Evolutionary conservation across 2,329 filamentous ascomycete species (phyloP).

Genomic region (Hymenoscyphus fraxineus): DNA sequence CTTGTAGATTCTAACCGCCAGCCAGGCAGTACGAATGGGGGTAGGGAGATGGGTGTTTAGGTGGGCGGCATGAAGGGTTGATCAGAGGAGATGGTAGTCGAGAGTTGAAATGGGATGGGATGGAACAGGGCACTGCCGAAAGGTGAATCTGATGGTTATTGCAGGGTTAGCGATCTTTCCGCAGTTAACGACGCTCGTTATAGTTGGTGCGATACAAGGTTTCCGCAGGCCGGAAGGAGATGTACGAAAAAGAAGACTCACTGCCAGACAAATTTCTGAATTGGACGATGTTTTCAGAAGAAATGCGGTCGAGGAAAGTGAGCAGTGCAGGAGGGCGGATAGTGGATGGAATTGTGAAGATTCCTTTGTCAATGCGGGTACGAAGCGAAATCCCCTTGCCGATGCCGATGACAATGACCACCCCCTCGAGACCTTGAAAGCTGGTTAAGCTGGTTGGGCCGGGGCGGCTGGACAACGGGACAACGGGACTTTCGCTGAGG

Average conservation of each 20-base stretch:
- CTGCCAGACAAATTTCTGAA: neutral
- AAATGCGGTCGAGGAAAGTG: neutral
- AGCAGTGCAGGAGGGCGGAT: neutral
- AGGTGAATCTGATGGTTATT: neutral
- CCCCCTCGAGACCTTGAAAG: neutral
- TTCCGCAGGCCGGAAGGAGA: neutral
- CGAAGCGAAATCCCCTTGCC: slow-evolving; percentile 14
- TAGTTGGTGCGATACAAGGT: neutral
- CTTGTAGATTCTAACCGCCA: slow-evolving; percentile 18
- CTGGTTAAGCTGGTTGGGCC: slow-evolving; percentile 1
- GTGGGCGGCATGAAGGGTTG: slow-evolving; percentile 19
- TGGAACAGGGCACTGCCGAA: neutral
- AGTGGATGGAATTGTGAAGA: slow-evolving; percentile 7
- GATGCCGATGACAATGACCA: neutral
- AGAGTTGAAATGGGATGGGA: slow-evolving; percentile 2
- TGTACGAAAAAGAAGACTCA: neutral
- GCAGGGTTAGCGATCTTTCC: slow-evolving; percentile 3
- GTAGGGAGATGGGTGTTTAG: neutral
- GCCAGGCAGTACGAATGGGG: slow-evolving; percentile 24
- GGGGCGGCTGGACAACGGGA: neutral
- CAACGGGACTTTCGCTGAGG: neutral
- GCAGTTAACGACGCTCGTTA: neutral
- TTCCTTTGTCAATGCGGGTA: slow-evolving; percentile 13
- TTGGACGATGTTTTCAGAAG: neutral
- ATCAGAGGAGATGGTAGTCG: neutral